Base-by-base conservation (phyloP, 768 basidiomycete species). In the Tylopilus vinaceipallidus region DNA sequence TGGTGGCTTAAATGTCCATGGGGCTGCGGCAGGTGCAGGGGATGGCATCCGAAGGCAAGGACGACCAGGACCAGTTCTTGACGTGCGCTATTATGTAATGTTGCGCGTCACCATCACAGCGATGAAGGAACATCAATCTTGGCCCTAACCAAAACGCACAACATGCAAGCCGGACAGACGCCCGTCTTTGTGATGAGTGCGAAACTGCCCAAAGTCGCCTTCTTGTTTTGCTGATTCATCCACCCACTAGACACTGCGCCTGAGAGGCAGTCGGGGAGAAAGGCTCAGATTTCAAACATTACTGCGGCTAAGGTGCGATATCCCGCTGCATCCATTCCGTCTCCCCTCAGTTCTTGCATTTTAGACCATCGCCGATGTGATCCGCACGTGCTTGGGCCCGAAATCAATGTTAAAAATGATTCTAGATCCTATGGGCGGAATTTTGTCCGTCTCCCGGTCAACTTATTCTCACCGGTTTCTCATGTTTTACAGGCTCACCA, bases 371-470 rank as follows among this genome's bases (percentile, higher is more conserved):
- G 93, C 95, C 54, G 97, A 98, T 77, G 95, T 99, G 5, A 98
- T 98, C 60, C 72, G 95, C 53, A 98, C 95, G 54, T 98, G 97
- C 80, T 70, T 98, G 30, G 97, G 95, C 1, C 95, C 95, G 1
- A 95, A 97, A 64, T 86, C 97, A 35, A 98, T 98, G 97, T 75
- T 98, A 45, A 99, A 98, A 78, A 98, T 99, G 97, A 97, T 98
- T 59, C 73, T 98, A 37, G 95, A 98, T 73, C 95, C 95, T 2
- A 98, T 99, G 97, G 97, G 97, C 45, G 97, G 97, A 46, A 98
- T 99, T 60, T 64, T 98, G 95, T 95, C 50, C 46, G 84, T 76
- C 45, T 1, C 35, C 26, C 36, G 22, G 14, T 1, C 2, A 20
- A 10, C 13, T 20, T 22, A 1, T 19, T n/a, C 39, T 35, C 41